Percentiles rank a stretch among this genome's conserved stretches.
Conservation (phyloP, 495 filamentous ascomycete species). For the Tuber calosporum region DNA sequence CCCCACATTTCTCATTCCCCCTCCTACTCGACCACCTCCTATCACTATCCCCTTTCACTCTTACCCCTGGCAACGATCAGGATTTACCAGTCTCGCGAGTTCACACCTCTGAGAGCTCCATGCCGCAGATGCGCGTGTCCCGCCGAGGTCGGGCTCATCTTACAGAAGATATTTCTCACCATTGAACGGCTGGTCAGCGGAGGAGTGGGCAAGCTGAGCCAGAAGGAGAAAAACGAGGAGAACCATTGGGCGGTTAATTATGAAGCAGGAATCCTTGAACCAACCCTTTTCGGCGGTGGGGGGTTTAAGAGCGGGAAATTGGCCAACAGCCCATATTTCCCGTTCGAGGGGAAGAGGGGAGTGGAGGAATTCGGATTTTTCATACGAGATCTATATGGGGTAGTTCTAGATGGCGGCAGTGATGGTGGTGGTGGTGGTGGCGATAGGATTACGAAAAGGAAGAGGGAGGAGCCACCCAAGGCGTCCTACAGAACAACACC, state of each 20-base stretch:
- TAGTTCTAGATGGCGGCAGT: constrained; percentile 9
- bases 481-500: not conserved
- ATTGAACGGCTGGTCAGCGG: constrained; percentile 14
- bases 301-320: constrained; percentile 13
- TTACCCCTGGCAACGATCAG: constrained; percentile 17
- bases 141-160: constrained; percentile 9
- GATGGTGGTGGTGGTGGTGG: not conserved
- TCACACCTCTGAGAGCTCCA: constrained; percentile 13
- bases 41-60: constrained; percentile 17
- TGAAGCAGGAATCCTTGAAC: constrained; percentile 19
- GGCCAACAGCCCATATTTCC: constrained; percentile 8
- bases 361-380: constrained; percentile 9
- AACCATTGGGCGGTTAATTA: constrained; percentile 28
- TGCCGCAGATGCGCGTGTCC: constrained; percentile 14
- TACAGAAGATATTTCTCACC: constrained; percentile 25
- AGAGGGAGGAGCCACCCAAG: not conserved
- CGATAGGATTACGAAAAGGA: not conserved
- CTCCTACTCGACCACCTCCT: not conserved
- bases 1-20: constrained; percentile 3
- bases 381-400: not conserved
- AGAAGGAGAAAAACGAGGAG: constrained; percentile 18
- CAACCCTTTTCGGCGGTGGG: not conserved
- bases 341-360: constrained; percentile 17
- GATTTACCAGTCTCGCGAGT: constrained; percentile 13
- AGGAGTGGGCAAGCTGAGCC: not conserved